Conservation (phyloP, 768 basidiomycete genomes). For the Psilocybe subaeruginosa region DNA sequence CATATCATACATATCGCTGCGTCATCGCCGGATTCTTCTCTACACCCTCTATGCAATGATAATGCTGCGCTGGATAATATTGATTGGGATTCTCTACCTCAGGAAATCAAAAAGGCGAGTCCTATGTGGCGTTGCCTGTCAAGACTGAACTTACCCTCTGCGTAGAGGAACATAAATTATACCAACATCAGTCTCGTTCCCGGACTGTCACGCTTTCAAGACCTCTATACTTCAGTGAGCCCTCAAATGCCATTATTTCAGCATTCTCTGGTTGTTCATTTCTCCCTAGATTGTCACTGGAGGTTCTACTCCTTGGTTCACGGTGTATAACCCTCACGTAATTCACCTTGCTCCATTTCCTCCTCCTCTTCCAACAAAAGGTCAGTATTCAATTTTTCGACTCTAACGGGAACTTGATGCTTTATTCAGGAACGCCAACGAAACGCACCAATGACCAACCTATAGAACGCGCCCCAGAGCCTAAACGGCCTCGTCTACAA, state of each 20-base stretch:
- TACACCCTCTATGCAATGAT: conserved; percentile 59
- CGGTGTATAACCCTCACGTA: conserved; percentile 45
- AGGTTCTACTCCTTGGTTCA: conserved; percentile 56
- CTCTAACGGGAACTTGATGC: background rate
- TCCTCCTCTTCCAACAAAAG: conserved; percentile 32
- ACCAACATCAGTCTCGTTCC: conserved; percentile 50
- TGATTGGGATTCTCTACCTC: conserved; percentile 63
- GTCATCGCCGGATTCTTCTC: conserved; percentile 54
- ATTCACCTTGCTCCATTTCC: conserved; percentile 55
- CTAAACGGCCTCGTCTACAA: conserved; percentile 45
- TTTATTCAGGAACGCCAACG: conserved; percentile 24
- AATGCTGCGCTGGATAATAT: conserved; percentile 47
- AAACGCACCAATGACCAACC: conserved; percentile 50
- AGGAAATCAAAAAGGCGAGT: conserved; percentile 63
- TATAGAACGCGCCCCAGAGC: conserved; percentile 42
- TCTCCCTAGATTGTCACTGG: conserved; percentile 15
- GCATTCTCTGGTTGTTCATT: background rate
- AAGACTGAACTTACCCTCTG: background rate
- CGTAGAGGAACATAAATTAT: conserved; percentile 61
- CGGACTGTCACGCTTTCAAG: conserved; percentile 48
- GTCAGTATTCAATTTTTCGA: background rate
- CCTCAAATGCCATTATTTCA: conserved; percentile 19
- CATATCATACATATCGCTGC: conserved; percentile 69
- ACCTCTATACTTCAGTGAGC: conserved; percentile 51
- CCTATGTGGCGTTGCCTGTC: background rate